A percentile compares a stretch with the other conserved stretches of the same genome.
phyloP scores from a whole-genome alignment of 2,329 filamentous ascomycete species.

The Fusarium lyarnte region DNA sequence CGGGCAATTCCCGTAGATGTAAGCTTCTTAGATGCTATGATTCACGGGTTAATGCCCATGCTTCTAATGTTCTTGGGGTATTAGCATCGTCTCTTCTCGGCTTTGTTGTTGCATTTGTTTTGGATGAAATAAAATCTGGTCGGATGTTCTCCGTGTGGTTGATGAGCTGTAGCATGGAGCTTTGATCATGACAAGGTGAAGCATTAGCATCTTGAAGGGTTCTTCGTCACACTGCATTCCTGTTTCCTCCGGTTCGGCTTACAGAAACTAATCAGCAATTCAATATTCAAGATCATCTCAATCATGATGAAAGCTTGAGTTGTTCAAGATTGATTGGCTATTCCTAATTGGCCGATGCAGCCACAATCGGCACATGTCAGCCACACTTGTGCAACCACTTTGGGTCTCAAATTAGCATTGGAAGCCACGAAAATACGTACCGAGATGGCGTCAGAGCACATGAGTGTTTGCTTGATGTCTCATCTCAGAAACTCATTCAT shows the following conservation, averaged over 20 bases:
- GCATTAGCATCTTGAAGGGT: neutral
- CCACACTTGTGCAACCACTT: conserved; percentile 25
- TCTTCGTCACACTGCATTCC: neutral
- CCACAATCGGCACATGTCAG: conserved; percentile 28
- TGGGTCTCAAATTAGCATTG: neutral
- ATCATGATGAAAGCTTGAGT: neutral
- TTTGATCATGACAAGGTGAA: neutral
- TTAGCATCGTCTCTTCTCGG: neutral
- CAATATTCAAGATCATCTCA: neutral
- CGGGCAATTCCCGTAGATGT: conserved; percentile 37
- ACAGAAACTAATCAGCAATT: neutral
- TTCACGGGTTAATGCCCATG: neutral
- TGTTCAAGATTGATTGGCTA: conserved; percentile 7
- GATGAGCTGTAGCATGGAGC: neutral
- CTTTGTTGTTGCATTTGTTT: neutral
- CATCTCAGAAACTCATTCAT: neutral
- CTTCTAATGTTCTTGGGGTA: neutral
- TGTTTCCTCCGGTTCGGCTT: neutral
- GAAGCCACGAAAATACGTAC: conserved; percentile 16
- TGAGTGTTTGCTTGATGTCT: conserved; percentile 4
- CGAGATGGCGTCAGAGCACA: conserved; percentile 35
- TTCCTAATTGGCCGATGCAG: conserved; percentile 26
- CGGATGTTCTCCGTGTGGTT: conserved; percentile 26
- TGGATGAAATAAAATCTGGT: conserved; percentile 5
- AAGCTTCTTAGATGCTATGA: neutral